Conservation (phyloP, 208 protist genomes). For the Leishmania turanica region DNA sequence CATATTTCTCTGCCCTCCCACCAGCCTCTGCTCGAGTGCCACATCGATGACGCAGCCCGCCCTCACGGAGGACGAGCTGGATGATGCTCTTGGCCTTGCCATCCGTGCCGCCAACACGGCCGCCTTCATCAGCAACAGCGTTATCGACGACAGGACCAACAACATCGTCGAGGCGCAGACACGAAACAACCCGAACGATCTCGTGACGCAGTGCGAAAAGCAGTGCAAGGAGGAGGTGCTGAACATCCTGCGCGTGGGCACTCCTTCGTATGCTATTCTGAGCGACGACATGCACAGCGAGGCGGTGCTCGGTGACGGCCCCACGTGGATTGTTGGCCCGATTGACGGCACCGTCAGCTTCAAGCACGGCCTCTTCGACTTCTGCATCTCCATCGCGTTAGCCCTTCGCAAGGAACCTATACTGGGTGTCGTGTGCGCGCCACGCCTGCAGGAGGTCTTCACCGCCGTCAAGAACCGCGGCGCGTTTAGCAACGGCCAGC, state of each 20-base stretch:
- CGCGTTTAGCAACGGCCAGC: slow-evolving; percentile 86
- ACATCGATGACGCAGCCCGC: slow-evolving; percentile 18
- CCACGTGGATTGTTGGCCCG: slow-evolving; percentile 87
- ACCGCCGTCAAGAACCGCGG: slow-evolving; percentile 76
- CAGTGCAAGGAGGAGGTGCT: slow-evolving; percentile 82
- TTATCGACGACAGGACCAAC: slow-evolving; percentile 53
- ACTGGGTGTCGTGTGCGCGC: slow-evolving; percentile 79
- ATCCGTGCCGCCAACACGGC: slow-evolving; percentile 60
- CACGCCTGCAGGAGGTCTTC: slow-evolving; percentile 82
- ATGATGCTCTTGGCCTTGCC: slow-evolving; percentile 63
- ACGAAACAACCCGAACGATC: slow-evolving; percentile 56
- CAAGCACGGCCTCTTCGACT: slow-evolving; percentile 85
- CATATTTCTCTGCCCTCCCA: not conserved
- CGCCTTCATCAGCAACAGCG: slow-evolving; percentile 57
- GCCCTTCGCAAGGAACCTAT: slow-evolving; percentile 70
- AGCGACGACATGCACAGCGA: slow-evolving; percentile 63
- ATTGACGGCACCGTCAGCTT: slow-evolving; percentile 86
- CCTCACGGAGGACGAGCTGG: slow-evolving; percentile 60
- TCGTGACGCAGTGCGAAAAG: slow-evolving; percentile 80
- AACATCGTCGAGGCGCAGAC: slow-evolving; percentile 33
- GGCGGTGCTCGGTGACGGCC: slow-evolving; percentile 41
- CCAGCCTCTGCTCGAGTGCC: not conserved
- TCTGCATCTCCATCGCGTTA: slow-evolving; percentile 86
- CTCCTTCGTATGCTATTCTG: slow-evolving; percentile 66
- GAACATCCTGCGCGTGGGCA: slow-evolving; percentile 50